These are phyloP conservation scores for Alisma plantagoaquatica DNA, from an alignment of 106 monocot genomes.

Conservation along the genomic window DNA sequence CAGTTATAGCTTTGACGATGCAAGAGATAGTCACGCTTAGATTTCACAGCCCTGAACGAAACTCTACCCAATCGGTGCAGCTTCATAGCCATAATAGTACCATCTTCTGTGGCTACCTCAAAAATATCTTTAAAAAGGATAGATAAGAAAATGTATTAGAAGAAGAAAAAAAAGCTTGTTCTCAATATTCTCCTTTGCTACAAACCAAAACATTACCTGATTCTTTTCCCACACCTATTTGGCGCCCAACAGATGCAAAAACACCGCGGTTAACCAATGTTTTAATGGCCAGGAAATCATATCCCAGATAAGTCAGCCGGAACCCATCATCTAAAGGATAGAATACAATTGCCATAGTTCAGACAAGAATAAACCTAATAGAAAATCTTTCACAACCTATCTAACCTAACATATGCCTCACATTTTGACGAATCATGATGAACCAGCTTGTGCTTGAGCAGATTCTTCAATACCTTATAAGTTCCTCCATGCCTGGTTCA, in stretches of 20 bases:
- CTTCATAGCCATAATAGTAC: conserved; percentile 87
- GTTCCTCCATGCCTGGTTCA: conserved; percentile 92
- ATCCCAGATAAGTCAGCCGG: conserved; percentile 95
- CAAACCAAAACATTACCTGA: conserved; percentile 47
- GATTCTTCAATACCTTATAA: conserved; percentile 91
- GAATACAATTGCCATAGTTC: no score
- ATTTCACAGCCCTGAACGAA: conserved; percentile 93
- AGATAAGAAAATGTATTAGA: no score
- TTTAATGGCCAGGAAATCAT: conserved; percentile 99
- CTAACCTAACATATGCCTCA: no score
- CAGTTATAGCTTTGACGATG: conserved; percentile 84
- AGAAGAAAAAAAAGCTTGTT: no score
- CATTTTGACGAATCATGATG: conserved; percentile 96
- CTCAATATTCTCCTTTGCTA: no score
- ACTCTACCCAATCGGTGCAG: conserved; percentile 88
- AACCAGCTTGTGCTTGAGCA: conserved; percentile 87
- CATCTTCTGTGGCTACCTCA: conserved; percentile 96
- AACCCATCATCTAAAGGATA: conserved; percentile 84
- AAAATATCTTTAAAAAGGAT: no score
- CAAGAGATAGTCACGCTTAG: conserved; percentile 84
- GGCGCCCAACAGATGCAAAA: conserved; percentile 72
- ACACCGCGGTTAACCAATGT: conserved; percentile 89
- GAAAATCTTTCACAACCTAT: no score
- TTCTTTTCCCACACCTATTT: conserved; percentile 98
- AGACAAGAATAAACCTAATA: no score